Conservation (phyloP, 2,329 filamentous ascomycete genomes). For the Sphaerostilbella broomeana region DNA sequence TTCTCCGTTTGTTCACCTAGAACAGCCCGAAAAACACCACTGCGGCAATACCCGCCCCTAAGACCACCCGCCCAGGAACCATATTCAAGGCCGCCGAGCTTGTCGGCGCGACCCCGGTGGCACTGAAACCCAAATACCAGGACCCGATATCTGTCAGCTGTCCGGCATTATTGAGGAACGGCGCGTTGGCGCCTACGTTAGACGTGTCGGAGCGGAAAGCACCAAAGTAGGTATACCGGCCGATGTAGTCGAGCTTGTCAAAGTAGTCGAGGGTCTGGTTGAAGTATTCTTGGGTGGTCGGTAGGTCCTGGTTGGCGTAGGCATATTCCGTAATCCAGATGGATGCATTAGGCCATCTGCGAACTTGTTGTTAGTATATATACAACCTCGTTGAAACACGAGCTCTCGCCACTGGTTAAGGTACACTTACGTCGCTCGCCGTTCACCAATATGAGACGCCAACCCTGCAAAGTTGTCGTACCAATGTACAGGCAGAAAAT, state of each 20-base stretch:
- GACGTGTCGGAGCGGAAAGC: conserved; percentile 62
- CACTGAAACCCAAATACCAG: conserved; percentile 62
- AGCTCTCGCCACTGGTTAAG: not conserved
- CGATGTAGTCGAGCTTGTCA: conserved; percentile 50
- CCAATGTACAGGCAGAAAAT: conserved; percentile 61
- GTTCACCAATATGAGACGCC: conserved; percentile 57
- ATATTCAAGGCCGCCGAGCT: conserved; percentile 14
- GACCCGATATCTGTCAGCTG: conserved; percentile 67
- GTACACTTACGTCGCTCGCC: conserved; percentile 26
- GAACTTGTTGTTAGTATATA: not conserved
- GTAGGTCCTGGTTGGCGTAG: conserved; percentile 48
- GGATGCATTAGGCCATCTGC: conserved; percentile 51
- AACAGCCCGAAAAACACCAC: conserved; percentile 1
- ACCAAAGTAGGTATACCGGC: conserved; percentile 69
- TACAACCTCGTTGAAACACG: not conserved
- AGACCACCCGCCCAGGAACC: not conserved
- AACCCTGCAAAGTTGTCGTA: conserved; percentile 64
- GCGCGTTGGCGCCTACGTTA: conserved; percentile 67
- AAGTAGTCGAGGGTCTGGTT: conserved; percentile 61
- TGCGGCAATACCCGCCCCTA: conserved; percentile 4
- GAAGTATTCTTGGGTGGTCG: conserved; percentile 57
- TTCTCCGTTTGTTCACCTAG: conserved; percentile 1
- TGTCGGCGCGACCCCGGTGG: conserved; percentile 38
- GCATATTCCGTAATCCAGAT: conserved; percentile 81
- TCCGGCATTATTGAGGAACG: conserved; percentile 63